Evolutionary conservation across 164 flowering plant genomes (phyloP).

Genomic region (Stephania cephalantha): DNA sequence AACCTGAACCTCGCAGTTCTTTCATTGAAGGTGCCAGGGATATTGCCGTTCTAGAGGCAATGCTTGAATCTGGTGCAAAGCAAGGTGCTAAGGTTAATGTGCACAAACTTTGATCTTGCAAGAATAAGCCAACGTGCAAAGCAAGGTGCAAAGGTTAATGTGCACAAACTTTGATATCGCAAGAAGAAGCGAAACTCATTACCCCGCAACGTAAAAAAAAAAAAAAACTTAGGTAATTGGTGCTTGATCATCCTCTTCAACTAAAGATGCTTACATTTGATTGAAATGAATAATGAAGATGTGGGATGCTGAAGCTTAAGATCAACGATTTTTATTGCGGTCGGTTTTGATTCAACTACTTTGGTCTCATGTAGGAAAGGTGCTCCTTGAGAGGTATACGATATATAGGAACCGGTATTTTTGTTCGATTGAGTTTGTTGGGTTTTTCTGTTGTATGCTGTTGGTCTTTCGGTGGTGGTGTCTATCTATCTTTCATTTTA

Average conservation of each 20-base stretch:
- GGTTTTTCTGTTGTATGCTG: background rate
- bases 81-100: conserved; percentile 61
- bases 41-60: conserved; percentile 79
- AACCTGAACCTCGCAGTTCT: conserved; percentile 65
- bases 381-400: background rate
- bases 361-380: background rate
- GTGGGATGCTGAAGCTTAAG: background rate
- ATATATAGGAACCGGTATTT: no score
- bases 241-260: no score
- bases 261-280: no score
- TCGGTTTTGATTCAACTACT: background rate
- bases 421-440: background rate
- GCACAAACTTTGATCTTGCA: conserved; percentile 29
- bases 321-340: background rate
- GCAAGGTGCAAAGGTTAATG: conserved; percentile 57
- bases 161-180: conserved; percentile 35
- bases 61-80: conserved; percentile 84
- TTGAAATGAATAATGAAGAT: background rate
- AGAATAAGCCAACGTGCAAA: conserved; percentile 21
- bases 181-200: background rate
- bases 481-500: no score
- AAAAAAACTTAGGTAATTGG: background rate
- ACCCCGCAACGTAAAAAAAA: background rate
- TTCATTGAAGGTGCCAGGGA: conserved; percentile 81
- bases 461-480: no score